Percentiles rank a stretch among this genome's conserved stretches.
phyloP scores from a whole-genome alignment of 768 basidiomycete genomes.

The Ephemerocybe angulata region DNA sequence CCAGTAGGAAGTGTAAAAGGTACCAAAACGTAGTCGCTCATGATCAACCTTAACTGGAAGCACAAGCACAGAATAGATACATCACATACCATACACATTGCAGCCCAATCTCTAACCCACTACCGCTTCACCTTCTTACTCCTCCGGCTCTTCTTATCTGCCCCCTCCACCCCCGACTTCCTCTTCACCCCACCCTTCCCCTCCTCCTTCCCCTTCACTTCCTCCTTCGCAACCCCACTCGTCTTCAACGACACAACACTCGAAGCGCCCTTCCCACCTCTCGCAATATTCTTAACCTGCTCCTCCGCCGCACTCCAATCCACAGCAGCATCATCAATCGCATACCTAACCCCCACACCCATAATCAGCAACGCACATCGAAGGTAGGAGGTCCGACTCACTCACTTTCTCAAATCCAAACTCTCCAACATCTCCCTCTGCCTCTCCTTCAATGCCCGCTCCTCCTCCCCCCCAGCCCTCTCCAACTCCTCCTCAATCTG shows the following conservation, averaged over 20 bases:
- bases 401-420: slow-evolving; percentile 85
- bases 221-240: slow-evolving; percentile 26
- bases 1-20: too few relatives aligned
- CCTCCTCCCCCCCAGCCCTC: slow-evolving; percentile 72
- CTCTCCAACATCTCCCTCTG: slow-evolving; percentile 87
- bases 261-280: slow-evolving; percentile 44
- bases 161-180: slow-evolving; percentile 39
- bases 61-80: too few relatives aligned
- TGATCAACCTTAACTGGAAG: too few relatives aligned
- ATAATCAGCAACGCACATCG: too few relatives aligned
- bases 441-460: slow-evolving; percentile 63
- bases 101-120: slow-evolving; percentile 31
- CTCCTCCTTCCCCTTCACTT: background rate
- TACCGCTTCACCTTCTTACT: slow-evolving; percentile 46
- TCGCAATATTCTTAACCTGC: slow-evolving; percentile 53
- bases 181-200: slow-evolving; percentile 39
- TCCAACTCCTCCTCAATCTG: slow-evolving; percentile 66
- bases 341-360: slow-evolving; percentile 63
- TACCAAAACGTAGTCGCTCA: too few relatives aligned
- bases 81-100: slow-evolving; percentile 12
- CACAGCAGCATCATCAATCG: slow-evolving; percentile 63
- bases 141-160: slow-evolving; percentile 46
- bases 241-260: slow-evolving; percentile 78
- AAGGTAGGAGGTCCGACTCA: too few relatives aligned
- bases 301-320: slow-evolving; percentile 78